Evolutionary conservation across 1,284 basidiomycete species (phyloP).

Genomic region (Naganishia liquefaciens): DNA sequence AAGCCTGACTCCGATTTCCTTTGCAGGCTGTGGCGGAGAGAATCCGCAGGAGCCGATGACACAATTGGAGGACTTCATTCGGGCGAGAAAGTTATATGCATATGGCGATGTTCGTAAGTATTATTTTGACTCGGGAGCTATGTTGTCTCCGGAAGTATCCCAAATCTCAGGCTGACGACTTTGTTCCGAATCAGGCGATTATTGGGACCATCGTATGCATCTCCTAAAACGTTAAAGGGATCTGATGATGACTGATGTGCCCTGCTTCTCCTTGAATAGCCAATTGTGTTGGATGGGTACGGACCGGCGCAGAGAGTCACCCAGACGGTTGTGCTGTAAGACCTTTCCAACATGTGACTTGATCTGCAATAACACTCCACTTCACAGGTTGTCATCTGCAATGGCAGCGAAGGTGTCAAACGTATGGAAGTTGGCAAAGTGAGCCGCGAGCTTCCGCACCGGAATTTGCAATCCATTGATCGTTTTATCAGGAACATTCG

Average conservation of each 20-base stretch:
- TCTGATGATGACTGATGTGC: constrained; percentile 25
- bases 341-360: neutral
- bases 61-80: constrained; percentile 59
- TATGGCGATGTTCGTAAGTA: constrained; percentile 34
- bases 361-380: constrained; percentile 23
- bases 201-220: constrained; percentile 58
- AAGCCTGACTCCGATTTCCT: constrained; percentile 10
- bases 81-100: constrained; percentile 58
- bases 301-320: constrained; percentile 57
- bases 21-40: constrained; percentile 57
- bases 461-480: neutral
- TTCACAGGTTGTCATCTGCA: constrained; percentile 47
- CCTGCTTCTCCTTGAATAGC: constrained; percentile 35
- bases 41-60: constrained; percentile 56
- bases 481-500: constrained; percentile 52
- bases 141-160: no score
- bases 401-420: constrained; percentile 54
- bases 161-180: neutral
- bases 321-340: constrained; percentile 57
- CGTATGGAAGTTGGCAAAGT: constrained; percentile 57
- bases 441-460: neutral
- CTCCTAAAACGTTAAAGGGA: neutral
- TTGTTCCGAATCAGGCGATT: constrained; percentile 42
- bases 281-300: constrained; percentile 58
- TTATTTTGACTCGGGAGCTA: constrained; percentile 35